Evolutionary conservation across 2,329 filamentous ascomycete species (phyloP).

Genomic region (Apiospora arundinis): DNA sequence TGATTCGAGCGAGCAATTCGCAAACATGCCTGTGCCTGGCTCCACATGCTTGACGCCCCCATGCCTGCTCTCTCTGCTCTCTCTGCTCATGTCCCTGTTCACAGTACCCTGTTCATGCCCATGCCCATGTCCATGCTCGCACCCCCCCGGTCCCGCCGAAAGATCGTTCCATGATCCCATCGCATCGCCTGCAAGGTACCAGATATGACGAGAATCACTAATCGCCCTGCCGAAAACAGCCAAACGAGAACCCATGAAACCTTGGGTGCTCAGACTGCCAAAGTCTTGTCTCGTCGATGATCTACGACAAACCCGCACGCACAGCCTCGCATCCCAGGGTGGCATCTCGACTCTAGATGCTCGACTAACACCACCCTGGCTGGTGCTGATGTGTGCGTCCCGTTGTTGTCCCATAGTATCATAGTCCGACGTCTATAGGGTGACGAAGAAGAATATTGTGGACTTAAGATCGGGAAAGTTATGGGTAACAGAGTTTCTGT

Average conservation of each 20-base stretch:
- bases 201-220: background rate
- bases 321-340: background rate
- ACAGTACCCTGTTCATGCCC: too few relatives aligned
- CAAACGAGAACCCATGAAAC: constrained; percentile 5
- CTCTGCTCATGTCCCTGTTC: too few relatives aligned
- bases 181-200: constrained; percentile 6
- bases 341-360: too few relatives aligned
- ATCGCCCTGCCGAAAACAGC: background rate
- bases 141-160: constrained; percentile 5
- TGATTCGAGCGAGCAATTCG: constrained; percentile 15
- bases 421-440: background rate
- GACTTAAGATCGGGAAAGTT: constrained; percentile 2
- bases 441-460: background rate
- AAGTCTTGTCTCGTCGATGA: constrained; percentile 19
- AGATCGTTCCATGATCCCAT: constrained; percentile 14
- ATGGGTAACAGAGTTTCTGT: background rate
- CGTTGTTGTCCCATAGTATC: background rate
- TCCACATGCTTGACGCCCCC: background rate
- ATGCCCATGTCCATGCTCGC: too few relatives aligned
- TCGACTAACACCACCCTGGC: too few relatives aligned
- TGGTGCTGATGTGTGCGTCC: background rate
- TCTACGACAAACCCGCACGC: constrained; percentile 11
- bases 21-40: constrained; percentile 12
- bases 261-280: constrained; percentile 15
- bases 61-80: too few relatives aligned